A percentile compares a stretch with the other conserved stretches of the same genome.
Evolutionary conservation across 306 rosid species (phyloP).

Genomic region (Geum urbanum): DNA sequence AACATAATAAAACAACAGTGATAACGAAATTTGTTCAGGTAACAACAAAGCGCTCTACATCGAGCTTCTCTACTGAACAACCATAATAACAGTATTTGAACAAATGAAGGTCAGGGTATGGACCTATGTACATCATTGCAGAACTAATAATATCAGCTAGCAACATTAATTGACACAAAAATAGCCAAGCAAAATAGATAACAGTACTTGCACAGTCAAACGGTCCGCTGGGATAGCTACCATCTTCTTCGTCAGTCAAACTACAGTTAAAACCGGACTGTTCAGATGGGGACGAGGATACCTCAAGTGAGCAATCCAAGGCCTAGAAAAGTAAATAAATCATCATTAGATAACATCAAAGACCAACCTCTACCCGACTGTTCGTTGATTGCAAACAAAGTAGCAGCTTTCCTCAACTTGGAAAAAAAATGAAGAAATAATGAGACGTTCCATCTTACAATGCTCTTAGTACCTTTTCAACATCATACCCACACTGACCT

Average conservation of each 20-base stretch:
- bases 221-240: conserved; percentile 32
- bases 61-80: background rate
- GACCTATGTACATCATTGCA: background rate
- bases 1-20: background rate
- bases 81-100: background rate
- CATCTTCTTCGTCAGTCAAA: conserved; percentile 32
- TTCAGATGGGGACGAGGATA: conserved; percentile 40
- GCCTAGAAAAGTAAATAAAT: conserved; percentile 62
- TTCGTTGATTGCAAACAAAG: background rate
- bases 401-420: background rate
- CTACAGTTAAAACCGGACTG: conserved; percentile 34
- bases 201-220: conserved; percentile 52
- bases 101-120: too few species aligned
- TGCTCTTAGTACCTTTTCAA: conserved; percentile 59
- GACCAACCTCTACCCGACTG: background rate
- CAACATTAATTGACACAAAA: background rate
- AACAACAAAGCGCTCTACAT: background rate
- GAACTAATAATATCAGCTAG: background rate
- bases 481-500: conserved; percentile 87
- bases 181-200: background rate
- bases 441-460: conserved; percentile 23
- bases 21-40: background rate
- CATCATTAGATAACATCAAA: conserved; percentile 1
- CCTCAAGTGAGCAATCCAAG: conserved; percentile 56
- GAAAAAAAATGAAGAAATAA: background rate